Base-by-base conservation (phyloP, 352 stramenopile genomes). In the Phytophthora brassicae region DNA sequence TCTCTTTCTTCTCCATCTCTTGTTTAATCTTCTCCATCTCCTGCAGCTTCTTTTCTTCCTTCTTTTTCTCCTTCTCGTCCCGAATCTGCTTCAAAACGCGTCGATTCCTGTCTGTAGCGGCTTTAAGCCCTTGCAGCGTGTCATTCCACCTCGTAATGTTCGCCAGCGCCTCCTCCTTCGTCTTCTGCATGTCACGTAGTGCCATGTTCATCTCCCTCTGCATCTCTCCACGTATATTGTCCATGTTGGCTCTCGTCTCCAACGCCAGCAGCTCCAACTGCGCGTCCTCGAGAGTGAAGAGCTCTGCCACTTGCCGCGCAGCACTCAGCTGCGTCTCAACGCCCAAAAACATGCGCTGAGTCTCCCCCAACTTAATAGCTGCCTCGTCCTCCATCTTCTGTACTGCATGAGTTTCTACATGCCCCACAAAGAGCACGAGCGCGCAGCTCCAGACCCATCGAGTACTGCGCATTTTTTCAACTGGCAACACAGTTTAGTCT, bases 251-350 rank as follows among this genome's bases (percentile, higher is more conserved):
- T 2, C 52, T 24, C 42, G 63, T 76, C 35, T 75, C 67, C 24
- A 62, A 5, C 31, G 51, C 14, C 16, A 68, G 53, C 47, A 66
- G 38, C 52, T 60, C 4, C 38, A 65, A 38, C 52, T 79, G 63
- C 4, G 48, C 43, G 24, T 64, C 45, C 33, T 76, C 67, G 16
- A 58, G n/a, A 4, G 31, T 35, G n/a, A 74, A 75, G 17, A 79
- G 41, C 0, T 61, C 59, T 4, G 50, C 24, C 47, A 71, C 50
- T 11, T 67, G 31, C 22, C 41, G 45, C 20, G 60, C 65, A 4
- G 36, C 48, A 2, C 26, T 53, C 38, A 79, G 54, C 48, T 74
- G 67, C 43, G 57, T n/a, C 14, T 64, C 47, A 22, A 76, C 59
- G 9, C 6, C 45, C 19, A 44, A 5, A n/a, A 64, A 48, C 33